Percentiles rank a stretch among this genome's conserved stretches.
Evolutionary conservation across 2,329 filamentous ascomycete species (phyloP).

Genomic region (Cytospora piceicola): DNA sequence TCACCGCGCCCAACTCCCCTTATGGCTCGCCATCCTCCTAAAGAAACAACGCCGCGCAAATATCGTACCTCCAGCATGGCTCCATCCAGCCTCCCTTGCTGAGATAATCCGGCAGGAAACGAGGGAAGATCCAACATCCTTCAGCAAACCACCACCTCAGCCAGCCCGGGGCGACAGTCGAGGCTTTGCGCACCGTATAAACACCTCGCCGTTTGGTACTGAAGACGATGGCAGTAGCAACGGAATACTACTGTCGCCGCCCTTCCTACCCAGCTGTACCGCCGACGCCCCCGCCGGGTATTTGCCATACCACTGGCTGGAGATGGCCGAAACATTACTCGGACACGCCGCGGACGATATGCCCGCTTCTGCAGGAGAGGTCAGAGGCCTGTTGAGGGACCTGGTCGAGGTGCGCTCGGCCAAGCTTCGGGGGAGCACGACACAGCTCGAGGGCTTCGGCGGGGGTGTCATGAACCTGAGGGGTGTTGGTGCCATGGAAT

Average conservation of each 20-base stretch:
- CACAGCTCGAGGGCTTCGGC: slow-evolving; percentile 70
- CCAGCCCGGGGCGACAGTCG: slow-evolving; percentile 56
- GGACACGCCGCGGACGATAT: slow-evolving; percentile 86
- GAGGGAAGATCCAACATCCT: slow-evolving; percentile 68
- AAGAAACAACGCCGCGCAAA: slow-evolving; percentile 94
- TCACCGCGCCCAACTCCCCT: slow-evolving; percentile 75
- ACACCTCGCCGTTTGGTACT: slow-evolving; percentile 30
- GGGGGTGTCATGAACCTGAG: slow-evolving; percentile 70
- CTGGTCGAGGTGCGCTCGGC: slow-evolving; percentile 85
- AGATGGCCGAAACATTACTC: slow-evolving; percentile 84
- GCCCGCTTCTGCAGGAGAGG: slow-evolving; percentile 66
- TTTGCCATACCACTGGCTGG: slow-evolving; percentile 94
- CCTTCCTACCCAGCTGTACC: slow-evolving; percentile 78
- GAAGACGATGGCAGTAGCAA: slow-evolving; percentile 36
- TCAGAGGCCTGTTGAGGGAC: slow-evolving; percentile 77
- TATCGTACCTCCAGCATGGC: slow-evolving; percentile 89
- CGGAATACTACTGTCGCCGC: slow-evolving; percentile 59
- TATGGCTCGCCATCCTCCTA: slow-evolving; percentile 94
- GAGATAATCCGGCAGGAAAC: slow-evolving; percentile 83
- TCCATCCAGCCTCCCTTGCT: slow-evolving; percentile 74
- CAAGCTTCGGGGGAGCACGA: slow-evolving; percentile 79
- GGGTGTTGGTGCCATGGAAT: slow-evolving; percentile 90
- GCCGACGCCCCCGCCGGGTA: slow-evolving; percentile 68
- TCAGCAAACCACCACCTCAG: slow-evolving; percentile 76
- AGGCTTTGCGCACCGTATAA: slow-evolving; percentile 46